Conservation (phyloP, 2,329 filamentous ascomycete species). For the Basipetospora chlamydospora region DNA sequence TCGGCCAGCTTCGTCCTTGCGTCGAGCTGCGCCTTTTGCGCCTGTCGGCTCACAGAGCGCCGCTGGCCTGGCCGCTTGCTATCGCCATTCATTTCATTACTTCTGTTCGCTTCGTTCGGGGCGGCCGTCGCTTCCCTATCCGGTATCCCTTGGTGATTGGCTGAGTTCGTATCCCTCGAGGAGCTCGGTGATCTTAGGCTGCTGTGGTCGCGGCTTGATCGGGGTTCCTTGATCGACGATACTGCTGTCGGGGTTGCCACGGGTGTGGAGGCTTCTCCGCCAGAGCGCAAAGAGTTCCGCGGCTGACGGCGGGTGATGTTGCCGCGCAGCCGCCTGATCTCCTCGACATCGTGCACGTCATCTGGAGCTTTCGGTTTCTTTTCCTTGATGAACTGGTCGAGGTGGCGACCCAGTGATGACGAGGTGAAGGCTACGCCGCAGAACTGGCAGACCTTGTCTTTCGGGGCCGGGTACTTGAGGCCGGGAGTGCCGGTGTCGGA, state of each 20-base stretch:
- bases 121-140: constrained; percentile 8
- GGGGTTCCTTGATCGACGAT: constrained; percentile 13
- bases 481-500: constrained; percentile 23
- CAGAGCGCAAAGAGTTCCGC: constrained; percentile 45
- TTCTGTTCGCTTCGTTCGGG: background rate
- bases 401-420: constrained; percentile 80
- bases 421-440: constrained; percentile 86
- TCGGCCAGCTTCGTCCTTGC: constrained; percentile 49
- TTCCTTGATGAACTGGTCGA: constrained; percentile 86
- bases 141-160: constrained; percentile 8
- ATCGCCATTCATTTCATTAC: constrained; percentile 15
- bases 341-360: constrained; percentile 78
- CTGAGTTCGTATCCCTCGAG: constrained; percentile 17
- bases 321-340: constrained; percentile 70
- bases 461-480: constrained; percentile 31
- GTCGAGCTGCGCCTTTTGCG: constrained; percentile 48
- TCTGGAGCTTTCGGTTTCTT: constrained; percentile 83
- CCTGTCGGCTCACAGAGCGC: constrained; percentile 33
- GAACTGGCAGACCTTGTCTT: constrained; percentile 81
- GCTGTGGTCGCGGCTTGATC: constrained; percentile 23
- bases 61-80: constrained; percentile 21
- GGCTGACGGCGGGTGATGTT: constrained; percentile 78
- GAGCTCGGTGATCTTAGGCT: constrained; percentile 22
- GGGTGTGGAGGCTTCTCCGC: constrained; percentile 45
- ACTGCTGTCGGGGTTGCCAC: constrained; percentile 30